phyloP scores from a whole-genome alignment of 2,329 filamentous ascomycete species.

The Claviceps arundinis region DNA sequence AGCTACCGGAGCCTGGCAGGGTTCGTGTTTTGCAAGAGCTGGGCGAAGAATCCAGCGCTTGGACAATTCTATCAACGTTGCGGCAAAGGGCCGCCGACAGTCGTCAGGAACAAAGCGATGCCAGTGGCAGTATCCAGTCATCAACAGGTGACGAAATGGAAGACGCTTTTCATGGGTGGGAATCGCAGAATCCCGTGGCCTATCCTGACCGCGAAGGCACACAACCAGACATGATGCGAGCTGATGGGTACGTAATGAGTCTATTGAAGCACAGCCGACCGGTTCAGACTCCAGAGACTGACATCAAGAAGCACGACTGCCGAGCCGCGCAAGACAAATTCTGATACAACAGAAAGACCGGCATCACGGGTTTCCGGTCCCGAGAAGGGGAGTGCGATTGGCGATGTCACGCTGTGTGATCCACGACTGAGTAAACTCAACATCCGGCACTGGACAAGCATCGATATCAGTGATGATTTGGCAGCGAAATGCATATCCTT shows the following conservation, averaged over 20 bases:
- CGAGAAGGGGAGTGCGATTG: too few species aligned
- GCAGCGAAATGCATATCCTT: conserved; percentile 20
- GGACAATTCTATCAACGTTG: conserved; percentile 11
- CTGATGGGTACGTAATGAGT: not conserved
- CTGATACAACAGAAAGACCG: not conserved
- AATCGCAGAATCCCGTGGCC: conserved; percentile 11
- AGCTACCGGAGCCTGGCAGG: conserved; percentile 10
- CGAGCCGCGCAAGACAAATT: not conserved
- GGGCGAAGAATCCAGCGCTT: conserved; percentile 11
- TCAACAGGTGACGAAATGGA: not conserved
- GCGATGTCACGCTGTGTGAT: conserved; percentile 12
- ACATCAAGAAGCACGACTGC: not conserved
- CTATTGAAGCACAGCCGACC: too few species aligned
- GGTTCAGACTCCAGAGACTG: not conserved
- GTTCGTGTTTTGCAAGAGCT: conserved; percentile 10
- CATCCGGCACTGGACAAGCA: conserved; percentile 20
- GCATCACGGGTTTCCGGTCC: not conserved
- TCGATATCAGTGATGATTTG: conserved; percentile 15
- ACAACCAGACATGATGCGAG: not conserved
- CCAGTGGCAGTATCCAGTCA: not conserved
- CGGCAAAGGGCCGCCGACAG: conserved; percentile 2
- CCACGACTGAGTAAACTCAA: conserved; percentile 13
- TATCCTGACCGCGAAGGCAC: conserved; percentile 8
- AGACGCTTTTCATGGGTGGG: conserved; percentile 12
- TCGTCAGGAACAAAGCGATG: not conserved